Evolutionary conservation across 176 grass and related monocot species (phyloP).

Genomic region (Eragrostis curvula): DNA sequence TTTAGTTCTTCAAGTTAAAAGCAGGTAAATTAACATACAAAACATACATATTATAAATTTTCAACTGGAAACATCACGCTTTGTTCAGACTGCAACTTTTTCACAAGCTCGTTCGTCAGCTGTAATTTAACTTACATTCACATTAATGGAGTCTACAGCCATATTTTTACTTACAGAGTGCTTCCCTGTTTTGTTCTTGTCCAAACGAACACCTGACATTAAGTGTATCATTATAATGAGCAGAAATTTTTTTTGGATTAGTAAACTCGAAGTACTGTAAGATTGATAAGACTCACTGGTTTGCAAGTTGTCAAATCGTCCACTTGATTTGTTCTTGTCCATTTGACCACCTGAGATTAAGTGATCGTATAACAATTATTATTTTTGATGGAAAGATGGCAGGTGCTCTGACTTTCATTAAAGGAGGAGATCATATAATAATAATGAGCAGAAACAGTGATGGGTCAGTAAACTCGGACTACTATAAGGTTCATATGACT

Average conservation of each 20-base stretch:
- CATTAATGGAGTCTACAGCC: neutral
- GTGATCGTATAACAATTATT: too few species aligned
- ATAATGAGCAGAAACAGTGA: too few species aligned
- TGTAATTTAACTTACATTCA: constrained; percentile 43
- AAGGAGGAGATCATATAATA: too few species aligned
- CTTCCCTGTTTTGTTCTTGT: constrained; percentile 18
- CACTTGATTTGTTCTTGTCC: neutral
- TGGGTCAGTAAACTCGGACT: too few species aligned
- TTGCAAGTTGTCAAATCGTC: constrained; percentile 7
- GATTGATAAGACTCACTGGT: constrained; percentile 27
- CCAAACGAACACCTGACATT: constrained; percentile 43
- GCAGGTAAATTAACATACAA: constrained; percentile 17
- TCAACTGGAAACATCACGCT: neutral
- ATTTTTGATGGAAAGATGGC: too few species aligned
- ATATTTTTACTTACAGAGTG: constrained; percentile 10
- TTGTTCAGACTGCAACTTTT: constrained; percentile 16
- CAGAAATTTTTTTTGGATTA: neutral
- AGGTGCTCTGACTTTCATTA: too few species aligned
- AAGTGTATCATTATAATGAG: constrained; percentile 27
- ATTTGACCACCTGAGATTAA: too few species aligned
- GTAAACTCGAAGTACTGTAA: constrained; percentile 26
- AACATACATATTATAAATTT: neutral
- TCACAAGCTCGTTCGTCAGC: constrained; percentile 5
- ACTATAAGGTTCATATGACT: too few species aligned
- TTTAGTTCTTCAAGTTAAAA: constrained; percentile 24